Base-by-base conservation (phyloP, 129 eudicot genomes). In the Flaveria robusta region DNA sequence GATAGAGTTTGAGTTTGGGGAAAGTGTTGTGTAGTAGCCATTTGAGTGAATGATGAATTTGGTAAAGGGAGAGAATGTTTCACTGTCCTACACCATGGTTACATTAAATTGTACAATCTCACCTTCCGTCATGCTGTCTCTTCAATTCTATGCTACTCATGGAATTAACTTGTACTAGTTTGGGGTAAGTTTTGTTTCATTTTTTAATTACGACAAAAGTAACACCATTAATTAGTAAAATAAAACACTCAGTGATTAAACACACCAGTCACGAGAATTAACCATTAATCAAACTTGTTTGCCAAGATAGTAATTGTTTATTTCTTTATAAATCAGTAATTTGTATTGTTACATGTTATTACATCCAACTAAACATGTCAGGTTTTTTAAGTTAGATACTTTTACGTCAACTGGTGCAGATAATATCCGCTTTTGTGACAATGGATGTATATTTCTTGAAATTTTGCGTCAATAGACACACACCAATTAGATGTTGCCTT, bases 1-100 rank as follows among this genome's bases (percentile, higher is more conserved):
- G 22, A 46, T 63, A 65, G 71, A 29, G 69, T 5, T 67, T 68
- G 66, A 23, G 2, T 52, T 12, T 23, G 60, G 66, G 55, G 4
- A 39, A 23, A 6, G 31, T 41, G 81, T 55, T 55, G 51, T 77
- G 11, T 77, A 13, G 59, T 69, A 49, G 43, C 56, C 18, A 49
- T 68, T 46, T 60, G 77, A 60, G 76, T 29, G 77, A 60, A 46
- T 43, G 77, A 60, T 71, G 67, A 62, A 79, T 31, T 47, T 79
- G 72, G 82, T 62, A 71, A 49, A 70, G 66, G 31, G 55, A 49
- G 72, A 62, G 78, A 68, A 79, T 79, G 83, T 79, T 71, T 72
- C 56, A 66, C 42, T 72, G 78, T 79, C 74, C 66, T 52, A 72
- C 78, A 54, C 73, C 54, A 64, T 72, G 83, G 59, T 79, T 50